Base-by-base conservation (phyloP, 2,329 filamentous ascomycete genomes). In the Phoma sp. region DNA sequence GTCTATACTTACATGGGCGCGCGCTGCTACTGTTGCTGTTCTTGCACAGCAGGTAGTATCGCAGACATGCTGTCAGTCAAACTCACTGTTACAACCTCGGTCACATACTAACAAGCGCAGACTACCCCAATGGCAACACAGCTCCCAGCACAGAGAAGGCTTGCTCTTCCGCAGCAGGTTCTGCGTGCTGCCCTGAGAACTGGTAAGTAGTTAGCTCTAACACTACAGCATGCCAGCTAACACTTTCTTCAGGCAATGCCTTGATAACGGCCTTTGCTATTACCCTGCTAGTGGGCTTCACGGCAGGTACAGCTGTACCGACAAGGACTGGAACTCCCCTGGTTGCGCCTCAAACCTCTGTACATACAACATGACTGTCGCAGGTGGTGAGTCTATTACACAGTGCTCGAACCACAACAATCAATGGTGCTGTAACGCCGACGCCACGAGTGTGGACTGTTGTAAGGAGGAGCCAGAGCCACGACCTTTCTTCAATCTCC, bases 191-290 rank as follows among this genome's bases (percentile, higher is more conserved):
- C 44, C 73, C 73, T 6, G 62, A 71, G 17, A 72, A 67, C 12
- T 75, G 72, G 71, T 40, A 6, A 6, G 10, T 40, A 27, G 5
- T 17, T 5, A 4, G 7, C 3, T 15, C 8, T 10, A 2, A n/a
- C 4, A 6, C 24, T 15, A 21, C 15, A 17, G 15, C 2, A 25
- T 15, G 17, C 12, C n/a, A 27, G 38, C 38, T 27, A 25, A 40
- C 38, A 1, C 7, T 17, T 17, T n/a, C 24, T 40, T 10, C 19
- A 40, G 38, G 52, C 27, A 72, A 44, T 75, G 73, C 41, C 65
- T 75, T 29, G 69, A 73, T 57, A 75, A 75, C 46, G 73, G 73
- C n/a, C 64, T 74, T 6, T 75, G 73, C 51, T 57, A 74, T 43
- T 69, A 72, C 49, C 61, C 62, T 15, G 43, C 62, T 1, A 55